phyloP scores from a whole-genome alignment of 768 basidiomycete genomes.

The Russula sp. region DNA sequence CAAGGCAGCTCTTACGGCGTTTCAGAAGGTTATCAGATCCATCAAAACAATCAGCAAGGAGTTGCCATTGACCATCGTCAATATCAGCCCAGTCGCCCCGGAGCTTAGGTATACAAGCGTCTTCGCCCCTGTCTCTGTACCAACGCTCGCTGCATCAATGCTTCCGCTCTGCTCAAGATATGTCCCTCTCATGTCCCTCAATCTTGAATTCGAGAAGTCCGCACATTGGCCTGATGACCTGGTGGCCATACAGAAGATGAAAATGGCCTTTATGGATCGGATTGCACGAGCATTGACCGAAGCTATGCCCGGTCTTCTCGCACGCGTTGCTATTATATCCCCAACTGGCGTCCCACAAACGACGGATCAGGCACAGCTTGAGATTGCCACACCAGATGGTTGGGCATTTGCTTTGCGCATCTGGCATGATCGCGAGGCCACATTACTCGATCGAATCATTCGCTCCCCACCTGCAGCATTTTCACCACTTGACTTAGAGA shows the following conservation, averaged over 20 bases:
- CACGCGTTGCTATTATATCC: constrained; percentile 57
- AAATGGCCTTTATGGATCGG: constrained; percentile 86
- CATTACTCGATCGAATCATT: constrained; percentile 68
- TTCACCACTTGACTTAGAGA: constrained; percentile 47
- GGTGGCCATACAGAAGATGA: constrained; percentile 87
- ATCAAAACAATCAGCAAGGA: constrained; percentile 71
- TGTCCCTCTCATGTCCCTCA: constrained; percentile 64
- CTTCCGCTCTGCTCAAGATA: constrained; percentile 63
- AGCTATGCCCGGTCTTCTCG: constrained; percentile 49
- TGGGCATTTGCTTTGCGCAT: constrained; percentile 85
- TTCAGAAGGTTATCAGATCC: constrained; percentile 69
- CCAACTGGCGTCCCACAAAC: constrained; percentile 50
- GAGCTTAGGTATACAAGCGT: constrained; percentile 79
- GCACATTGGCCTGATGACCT: constrained; percentile 95
- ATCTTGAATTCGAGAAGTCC: constrained; percentile 90
- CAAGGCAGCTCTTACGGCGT: constrained; percentile 73
- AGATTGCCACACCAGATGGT: constrained; percentile 75
- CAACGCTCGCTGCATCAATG: constrained; percentile 47
- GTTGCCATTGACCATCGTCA: constrained; percentile 74
- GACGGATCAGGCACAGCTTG: constrained; percentile 67
- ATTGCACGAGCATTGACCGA: constrained; percentile 65
- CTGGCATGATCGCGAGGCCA: constrained; percentile 83
- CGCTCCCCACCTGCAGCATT: constrained; percentile 42
- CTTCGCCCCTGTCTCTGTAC: constrained; percentile 75
- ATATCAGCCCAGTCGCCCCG: constrained; percentile 70